Percentiles rank a stretch among this genome's conserved stretches.
These are phyloP conservation scores for Seiridium unicorne DNA, from an alignment of 2,329 filamentous ascomycete species.

Conservation along the genomic window DNA sequence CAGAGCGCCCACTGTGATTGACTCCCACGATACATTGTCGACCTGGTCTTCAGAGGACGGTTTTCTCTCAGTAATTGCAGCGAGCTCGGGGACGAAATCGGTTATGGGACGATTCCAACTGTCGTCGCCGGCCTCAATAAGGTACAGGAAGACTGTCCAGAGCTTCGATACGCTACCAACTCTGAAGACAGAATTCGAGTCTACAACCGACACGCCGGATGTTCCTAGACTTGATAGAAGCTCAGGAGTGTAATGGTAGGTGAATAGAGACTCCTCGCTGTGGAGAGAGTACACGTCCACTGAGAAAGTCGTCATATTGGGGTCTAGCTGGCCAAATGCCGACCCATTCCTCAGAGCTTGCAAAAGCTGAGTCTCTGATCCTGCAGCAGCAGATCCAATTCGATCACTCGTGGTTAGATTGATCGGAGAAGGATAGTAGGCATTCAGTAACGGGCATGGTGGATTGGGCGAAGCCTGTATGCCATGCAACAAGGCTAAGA, in stretches of 20 bases:
- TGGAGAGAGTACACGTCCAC: not conserved
- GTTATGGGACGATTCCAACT: not conserved
- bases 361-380: not conserved
- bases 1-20: not conserved
- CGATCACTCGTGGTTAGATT: not conserved
- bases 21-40: not conserved
- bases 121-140: not conserved
- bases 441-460: not conserved
- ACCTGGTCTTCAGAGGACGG: not conserved
- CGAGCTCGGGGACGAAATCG: not conserved
- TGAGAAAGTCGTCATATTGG: not conserved
- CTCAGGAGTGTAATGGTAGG: not conserved
- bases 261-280: not conserved
- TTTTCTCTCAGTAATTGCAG: not conserved
- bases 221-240: not conserved
- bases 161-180: constrained; percentile 3
- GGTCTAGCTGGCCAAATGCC: not conserved
- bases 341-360: not conserved
- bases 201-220: not conserved
- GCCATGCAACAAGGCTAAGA: not conserved
- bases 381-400: not conserved
- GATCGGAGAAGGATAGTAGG: not conserved
- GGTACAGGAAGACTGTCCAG: not conserved
- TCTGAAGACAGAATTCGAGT: not conserved
- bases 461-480: not conserved